A percentile compares a stretch with the other conserved stretches of the same genome.
Conservation (phyloP, 2,329 filamentous ascomycete genomes). For the Scytalidium sp. region DNA sequence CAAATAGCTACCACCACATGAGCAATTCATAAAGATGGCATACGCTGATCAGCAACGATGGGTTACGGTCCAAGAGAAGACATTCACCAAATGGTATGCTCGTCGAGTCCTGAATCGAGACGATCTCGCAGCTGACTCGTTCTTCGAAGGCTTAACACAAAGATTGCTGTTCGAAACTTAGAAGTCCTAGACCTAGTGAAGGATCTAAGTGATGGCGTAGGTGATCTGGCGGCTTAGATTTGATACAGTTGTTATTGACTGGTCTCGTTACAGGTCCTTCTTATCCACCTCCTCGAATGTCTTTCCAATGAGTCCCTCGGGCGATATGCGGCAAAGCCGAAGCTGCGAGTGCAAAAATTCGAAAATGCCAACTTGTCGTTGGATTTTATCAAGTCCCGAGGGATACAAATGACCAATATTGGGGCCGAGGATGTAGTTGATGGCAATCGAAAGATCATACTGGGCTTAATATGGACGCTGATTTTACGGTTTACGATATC, state of each 20-base stretch:
- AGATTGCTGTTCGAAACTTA: constrained; percentile 74
- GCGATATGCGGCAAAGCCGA: constrained; percentile 93
- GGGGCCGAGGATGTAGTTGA: constrained; percentile 98
- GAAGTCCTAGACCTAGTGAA: constrained; percentile 83
- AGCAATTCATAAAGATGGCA: constrained; percentile 52
- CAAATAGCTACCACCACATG: constrained; percentile 23
- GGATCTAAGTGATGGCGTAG: constrained; percentile 90
- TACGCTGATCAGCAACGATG: constrained; percentile 63
- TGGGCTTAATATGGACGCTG: constrained; percentile 96
- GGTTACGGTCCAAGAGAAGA: constrained; percentile 92
- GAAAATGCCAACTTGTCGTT: constrained; percentile 97
- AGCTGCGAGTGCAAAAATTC: constrained; percentile 92
- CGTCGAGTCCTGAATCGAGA: constrained; percentile 1
- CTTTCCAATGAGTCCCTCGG: constrained; percentile 92
- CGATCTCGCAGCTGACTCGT: constrained; percentile 3
- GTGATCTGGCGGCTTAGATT: constrained; percentile 33
- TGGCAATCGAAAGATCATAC: constrained; percentile 94
- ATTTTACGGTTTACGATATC: constrained; percentile 98
- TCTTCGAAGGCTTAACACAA: constrained; percentile 81
- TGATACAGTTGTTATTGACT: not conserved
- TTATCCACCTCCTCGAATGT: constrained; percentile 96
- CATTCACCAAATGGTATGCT: constrained; percentile 90
- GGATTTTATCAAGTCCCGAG: constrained; percentile 84
- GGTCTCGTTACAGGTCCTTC: constrained; percentile 63
- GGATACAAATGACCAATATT: constrained; percentile 98